Evolutionary conservation across 2,329 filamentous ascomycete genomes (phyloP).

Genomic region (Diatrype stigma): DNA sequence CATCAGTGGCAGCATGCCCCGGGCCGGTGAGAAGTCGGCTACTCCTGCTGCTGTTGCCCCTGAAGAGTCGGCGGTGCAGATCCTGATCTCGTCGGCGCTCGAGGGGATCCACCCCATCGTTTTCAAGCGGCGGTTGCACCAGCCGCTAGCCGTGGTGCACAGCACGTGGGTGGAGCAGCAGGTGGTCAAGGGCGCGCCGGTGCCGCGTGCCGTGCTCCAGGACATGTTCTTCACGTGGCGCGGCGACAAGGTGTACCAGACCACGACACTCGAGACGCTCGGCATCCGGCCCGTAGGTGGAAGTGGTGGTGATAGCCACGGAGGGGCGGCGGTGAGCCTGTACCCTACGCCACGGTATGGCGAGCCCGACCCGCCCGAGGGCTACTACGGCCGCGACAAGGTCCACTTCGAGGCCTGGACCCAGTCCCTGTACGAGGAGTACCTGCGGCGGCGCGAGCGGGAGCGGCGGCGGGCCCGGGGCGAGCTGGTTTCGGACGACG

Average conservation of each 20-base stretch:
- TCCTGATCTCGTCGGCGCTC: constrained; percentile 67
- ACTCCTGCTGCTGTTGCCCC: constrained; percentile 4
- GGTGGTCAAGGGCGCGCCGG: constrained; percentile 36
- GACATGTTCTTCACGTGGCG: constrained; percentile 77
- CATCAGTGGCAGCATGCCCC: no score
- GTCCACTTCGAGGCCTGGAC: constrained; percentile 80
- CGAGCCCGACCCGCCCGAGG: constrained; percentile 32
- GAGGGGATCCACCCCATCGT: constrained; percentile 56
- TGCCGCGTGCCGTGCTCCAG: constrained; percentile 39
- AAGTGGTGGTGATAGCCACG: no score
- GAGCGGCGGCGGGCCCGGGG: constrained; percentile 40
- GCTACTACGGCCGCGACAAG: constrained; percentile 48
- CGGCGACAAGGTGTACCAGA: constrained; percentile 65
- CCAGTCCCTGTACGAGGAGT: constrained; percentile 50
- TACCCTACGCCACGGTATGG: constrained; percentile 24
- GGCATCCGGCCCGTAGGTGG: constrained; percentile 54
- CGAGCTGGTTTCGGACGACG: constrained; percentile 33
- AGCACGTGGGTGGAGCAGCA: constrained; percentile 67
- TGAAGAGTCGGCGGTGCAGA: constrained; percentile 49
- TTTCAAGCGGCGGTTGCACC: constrained; percentile 62
- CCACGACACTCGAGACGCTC: constrained; percentile 68
- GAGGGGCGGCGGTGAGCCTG: constrained; percentile 23
- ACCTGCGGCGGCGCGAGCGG: constrained; percentile 45
- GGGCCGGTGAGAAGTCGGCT: no score
- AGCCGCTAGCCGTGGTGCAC: constrained; percentile 63